Evolutionary conservation across 1,284 basidiomycete genomes (phyloP).

Genomic region (Cutaneotrichosporon arboriforme): DNA sequence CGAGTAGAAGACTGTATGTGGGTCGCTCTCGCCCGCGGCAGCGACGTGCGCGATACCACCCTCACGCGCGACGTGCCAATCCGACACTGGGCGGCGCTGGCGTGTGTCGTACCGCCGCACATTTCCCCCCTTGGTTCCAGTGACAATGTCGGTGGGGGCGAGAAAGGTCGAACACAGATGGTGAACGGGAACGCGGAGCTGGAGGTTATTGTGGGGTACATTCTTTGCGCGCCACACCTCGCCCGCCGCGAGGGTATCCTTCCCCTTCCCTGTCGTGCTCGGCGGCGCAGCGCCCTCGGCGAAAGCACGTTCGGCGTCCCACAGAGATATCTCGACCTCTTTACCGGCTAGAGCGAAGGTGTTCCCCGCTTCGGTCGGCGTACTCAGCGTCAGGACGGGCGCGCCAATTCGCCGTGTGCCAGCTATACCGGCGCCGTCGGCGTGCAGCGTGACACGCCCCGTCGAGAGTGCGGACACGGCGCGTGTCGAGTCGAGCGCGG

Average conservation of each 20-base stretch:
- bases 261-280: slow-evolving; percentile 15
- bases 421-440: slow-evolving; percentile 1
- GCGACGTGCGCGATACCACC: slow-evolving; percentile 55
- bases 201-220: slow-evolving; percentile 65
- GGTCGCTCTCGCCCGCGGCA: neutral
- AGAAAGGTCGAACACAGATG: slow-evolving; percentile 59
- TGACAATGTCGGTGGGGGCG: slow-evolving; percentile 53
- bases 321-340: slow-evolving; percentile 79
- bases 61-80: slow-evolving; percentile 46
- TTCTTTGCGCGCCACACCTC: slow-evolving; percentile 49
- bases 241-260: slow-evolving; percentile 61
- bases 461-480: slow-evolving; percentile 40
- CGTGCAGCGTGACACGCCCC: slow-evolving; percentile 30
- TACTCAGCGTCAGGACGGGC: slow-evolving; percentile 45
- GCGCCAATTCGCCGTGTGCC: slow-evolving; percentile 16
- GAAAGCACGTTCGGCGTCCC: slow-evolving; percentile 70
- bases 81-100: slow-evolving; percentile 57
- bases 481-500: slow-evolving; percentile 20
- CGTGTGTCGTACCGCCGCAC: slow-evolving; percentile 76
- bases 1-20: slow-evolving; percentile 63
- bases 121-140: slow-evolving; percentile 71
- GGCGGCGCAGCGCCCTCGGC: neutral
- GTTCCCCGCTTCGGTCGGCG: slow-evolving; percentile 50
- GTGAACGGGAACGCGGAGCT: slow-evolving; percentile 72
- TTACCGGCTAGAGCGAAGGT: slow-evolving; percentile 77